Percentiles rank a stretch among this genome's conserved stretches.
These are phyloP conservation scores for Eucalyptus victrix DNA, from an alignment of 345 rosid genomes.

Conservation along the genomic window DNA sequence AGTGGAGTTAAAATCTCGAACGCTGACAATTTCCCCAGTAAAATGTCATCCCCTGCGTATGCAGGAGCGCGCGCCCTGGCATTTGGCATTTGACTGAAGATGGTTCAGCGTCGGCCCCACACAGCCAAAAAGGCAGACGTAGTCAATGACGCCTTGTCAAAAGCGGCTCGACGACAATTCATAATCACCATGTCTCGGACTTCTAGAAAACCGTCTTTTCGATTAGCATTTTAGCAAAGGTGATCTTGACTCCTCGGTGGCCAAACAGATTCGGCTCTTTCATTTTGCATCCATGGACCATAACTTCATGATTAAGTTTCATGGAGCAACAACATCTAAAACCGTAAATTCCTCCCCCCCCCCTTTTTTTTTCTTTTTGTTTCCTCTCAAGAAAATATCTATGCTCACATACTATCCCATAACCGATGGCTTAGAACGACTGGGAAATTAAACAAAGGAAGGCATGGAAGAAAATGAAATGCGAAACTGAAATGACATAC, in stretches of 20 bases:
- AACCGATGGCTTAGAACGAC: not conserved
- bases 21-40: too few species aligned
- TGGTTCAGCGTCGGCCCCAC: not conserved
- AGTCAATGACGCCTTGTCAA: not conserved
- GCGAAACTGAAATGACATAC: not conserved
- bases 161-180: not conserved
- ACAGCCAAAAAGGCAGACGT: not conserved
- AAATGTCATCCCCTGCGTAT: too few species aligned
- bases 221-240: not conserved
- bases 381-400: not conserved
- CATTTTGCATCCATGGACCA: not conserved
- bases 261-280: not conserved
- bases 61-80: not conserved
- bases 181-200: not conserved
- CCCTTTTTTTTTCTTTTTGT: too few species aligned
- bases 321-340: not conserved
- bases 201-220: not conserved
- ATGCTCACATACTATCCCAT: not conserved
- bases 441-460: not conserved
- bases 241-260: not conserved
- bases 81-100: too few species aligned
- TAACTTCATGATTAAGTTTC: not conserved
- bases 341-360: rapidly evolving
- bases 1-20: too few species aligned
- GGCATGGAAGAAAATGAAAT: not conserved